Evolutionary conservation across 305 asterid species (phyloP).

Genomic region (Withania somnifera): DNA sequence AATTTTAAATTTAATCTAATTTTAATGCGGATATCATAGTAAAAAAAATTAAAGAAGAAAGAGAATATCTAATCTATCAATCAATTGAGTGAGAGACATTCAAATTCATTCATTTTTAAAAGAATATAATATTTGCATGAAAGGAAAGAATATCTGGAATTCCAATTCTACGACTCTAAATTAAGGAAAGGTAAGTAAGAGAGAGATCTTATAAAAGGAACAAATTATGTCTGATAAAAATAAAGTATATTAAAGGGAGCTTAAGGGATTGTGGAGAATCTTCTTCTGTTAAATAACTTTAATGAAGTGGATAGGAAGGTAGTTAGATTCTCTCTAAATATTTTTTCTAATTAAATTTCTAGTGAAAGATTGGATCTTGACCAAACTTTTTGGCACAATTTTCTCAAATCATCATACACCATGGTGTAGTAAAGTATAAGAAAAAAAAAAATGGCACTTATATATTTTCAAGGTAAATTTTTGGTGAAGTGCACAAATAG

Average conservation of each 20-base stretch:
- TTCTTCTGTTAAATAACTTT: conserved; percentile 69
- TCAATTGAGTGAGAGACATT: conserved; percentile 24
- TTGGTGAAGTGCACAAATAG: background rate
- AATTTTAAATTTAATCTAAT: too few species aligned
- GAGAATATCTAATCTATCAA: conserved; percentile 19
- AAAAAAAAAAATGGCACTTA: background rate
- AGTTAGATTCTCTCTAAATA: conserved; percentile 37
- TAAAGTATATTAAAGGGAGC: conserved; percentile 27
- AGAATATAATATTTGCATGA: conserved; percentile 43
- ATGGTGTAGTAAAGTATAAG: background rate
- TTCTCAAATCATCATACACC: background rate
- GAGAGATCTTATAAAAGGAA: conserved; percentile 32
- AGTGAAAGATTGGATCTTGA: conserved; percentile 28
- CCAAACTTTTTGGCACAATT: background rate
- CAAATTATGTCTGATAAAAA: conserved; percentile 23
- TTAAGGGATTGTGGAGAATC: conserved; percentile 42
- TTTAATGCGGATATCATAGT: too few species aligned
- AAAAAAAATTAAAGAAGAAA: too few species aligned
- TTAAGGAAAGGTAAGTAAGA: conserved; percentile 14
- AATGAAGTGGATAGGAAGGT: conserved; percentile 77
- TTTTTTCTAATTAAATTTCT: background rate
- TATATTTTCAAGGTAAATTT: background rate
- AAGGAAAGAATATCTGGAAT: conserved; percentile 62
- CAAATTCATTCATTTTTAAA: conserved; percentile 18
- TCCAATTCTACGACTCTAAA: conserved; percentile 55